Conservation (phyloP, 2,329 filamentous ascomycete genomes). For the Thermomyces lanuginosus region DNA sequence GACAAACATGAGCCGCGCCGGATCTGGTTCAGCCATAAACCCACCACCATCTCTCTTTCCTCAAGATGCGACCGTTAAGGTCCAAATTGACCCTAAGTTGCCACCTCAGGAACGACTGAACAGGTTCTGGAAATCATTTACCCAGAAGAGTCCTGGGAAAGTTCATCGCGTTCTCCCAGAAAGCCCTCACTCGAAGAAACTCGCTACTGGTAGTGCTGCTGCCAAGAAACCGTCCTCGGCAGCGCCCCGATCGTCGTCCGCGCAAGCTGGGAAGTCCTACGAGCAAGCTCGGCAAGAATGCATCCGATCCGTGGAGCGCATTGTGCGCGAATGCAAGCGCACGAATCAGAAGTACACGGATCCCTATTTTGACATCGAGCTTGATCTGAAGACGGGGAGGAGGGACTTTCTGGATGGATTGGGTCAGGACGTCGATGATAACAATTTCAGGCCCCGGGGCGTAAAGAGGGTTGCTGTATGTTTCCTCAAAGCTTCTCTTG, state of each 20-base stretch:
- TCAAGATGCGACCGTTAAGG: no score
- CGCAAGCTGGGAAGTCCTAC: conserved; percentile 40
- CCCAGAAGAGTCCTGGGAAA: conserved; percentile 54
- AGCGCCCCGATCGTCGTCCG: conserved; percentile 27
- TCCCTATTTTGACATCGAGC: conserved; percentile 71
- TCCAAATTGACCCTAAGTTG: conserved; percentile 34
- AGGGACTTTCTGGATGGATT: conserved; percentile 38
- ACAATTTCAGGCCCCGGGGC: conserved; percentile 44
- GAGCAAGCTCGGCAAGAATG: conserved; percentile 56
- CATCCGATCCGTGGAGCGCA: conserved; percentile 41
- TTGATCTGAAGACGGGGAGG: conserved; percentile 48
- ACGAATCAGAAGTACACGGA: conserved; percentile 77
- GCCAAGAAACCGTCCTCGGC: conserved; percentile 40
- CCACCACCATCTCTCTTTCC: no score
- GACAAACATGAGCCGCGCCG: no score
- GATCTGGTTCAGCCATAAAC: no score
- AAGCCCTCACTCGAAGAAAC: conserved; percentile 47
- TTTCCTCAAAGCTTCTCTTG: conserved; percentile 7
- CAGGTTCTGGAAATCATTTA: conserved; percentile 59
- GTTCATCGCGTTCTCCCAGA: conserved; percentile 55
- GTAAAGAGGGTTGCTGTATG: conserved; percentile 51
- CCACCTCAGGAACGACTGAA: conserved; percentile 53
- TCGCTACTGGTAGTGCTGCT: no score
- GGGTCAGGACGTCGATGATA: conserved; percentile 14
- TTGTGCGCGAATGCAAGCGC: conserved; percentile 48